These are phyloP conservation scores for Penicillium sp. DNA, from an alignment of 2,329 filamentous ascomycete genomes.

Conservation along the genomic window DNA sequence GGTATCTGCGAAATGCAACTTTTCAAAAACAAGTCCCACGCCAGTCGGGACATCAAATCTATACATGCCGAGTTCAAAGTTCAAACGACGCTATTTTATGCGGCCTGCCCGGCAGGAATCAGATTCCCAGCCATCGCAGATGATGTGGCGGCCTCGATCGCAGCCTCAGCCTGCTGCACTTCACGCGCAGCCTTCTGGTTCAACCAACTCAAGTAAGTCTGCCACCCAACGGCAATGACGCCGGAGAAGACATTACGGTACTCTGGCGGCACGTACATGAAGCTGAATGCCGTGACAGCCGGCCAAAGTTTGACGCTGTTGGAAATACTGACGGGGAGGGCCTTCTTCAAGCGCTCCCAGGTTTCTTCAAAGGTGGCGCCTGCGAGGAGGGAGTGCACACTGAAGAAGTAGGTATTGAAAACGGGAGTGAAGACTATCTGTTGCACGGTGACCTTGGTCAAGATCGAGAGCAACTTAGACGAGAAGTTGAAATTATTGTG, in stretches of 20 bases:
- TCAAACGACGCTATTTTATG: slow-evolving; percentile 2
- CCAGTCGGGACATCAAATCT: background rate
- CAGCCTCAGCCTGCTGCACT: slow-evolving; percentile 42
- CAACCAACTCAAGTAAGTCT: slow-evolving; percentile 82
- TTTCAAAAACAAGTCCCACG: slow-evolving; percentile 6
- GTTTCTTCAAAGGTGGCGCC: slow-evolving; percentile 66
- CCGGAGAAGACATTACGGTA: slow-evolving; percentile 80
- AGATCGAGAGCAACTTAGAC: slow-evolving; percentile 69
- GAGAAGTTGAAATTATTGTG: slow-evolving; percentile 80
- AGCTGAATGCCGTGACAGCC: slow-evolving; percentile 79
- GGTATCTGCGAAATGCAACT: slow-evolving; percentile 20
- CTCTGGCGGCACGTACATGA: slow-evolving; percentile 77
- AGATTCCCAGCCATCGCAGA: slow-evolving; percentile 15
- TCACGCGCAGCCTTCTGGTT: slow-evolving; percentile 70
- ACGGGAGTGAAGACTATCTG: slow-evolving; percentile 78
- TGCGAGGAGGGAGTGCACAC: slow-evolving; percentile 71
- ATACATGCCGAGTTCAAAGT: background rate
- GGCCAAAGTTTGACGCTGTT: slow-evolving; percentile 91
- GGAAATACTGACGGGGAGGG: slow-evolving; percentile 72
- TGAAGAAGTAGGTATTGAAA: slow-evolving; percentile 83
- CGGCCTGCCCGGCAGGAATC: slow-evolving; percentile 17
- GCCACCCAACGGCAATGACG: slow-evolving; percentile 82
- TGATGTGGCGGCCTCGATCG: slow-evolving; percentile 14
- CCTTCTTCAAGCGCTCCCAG: slow-evolving; percentile 69
- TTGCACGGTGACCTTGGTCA: slow-evolving; percentile 76